Conservation (phyloP, 768 basidiomycete genomes). For the Tephrocybe sp. region DNA sequence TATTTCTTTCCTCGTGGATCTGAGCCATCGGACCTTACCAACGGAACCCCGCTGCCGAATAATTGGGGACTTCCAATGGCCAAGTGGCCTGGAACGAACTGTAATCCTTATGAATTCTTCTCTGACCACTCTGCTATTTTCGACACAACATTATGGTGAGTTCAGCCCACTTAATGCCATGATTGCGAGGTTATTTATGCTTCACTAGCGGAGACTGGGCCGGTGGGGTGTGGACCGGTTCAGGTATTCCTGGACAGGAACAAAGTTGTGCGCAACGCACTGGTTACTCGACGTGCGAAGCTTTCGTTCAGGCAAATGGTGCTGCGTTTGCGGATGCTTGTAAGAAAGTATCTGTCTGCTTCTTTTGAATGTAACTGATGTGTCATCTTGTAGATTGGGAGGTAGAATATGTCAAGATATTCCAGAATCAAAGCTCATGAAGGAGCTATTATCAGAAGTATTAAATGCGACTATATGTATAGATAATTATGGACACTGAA, state of each 20-base stretch:
- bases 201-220: constrained; percentile 84
- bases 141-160: constrained; percentile 82
- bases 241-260: constrained; percentile 81
- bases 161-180: not conserved
- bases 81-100: constrained; percentile 70
- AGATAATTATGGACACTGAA: constrained; percentile 1
- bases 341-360: constrained; percentile 36
- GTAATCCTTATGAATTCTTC: constrained; percentile 80
- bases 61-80: constrained; percentile 79
- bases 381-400: constrained; percentile 65
- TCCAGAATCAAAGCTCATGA: constrained; percentile 34
- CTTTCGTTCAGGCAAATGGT: constrained; percentile 74
- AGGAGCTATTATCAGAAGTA: not conserved
- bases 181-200: not conserved
- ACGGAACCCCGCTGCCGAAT: constrained; percentile 70
- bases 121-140: constrained; percentile 75
- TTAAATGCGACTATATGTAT: not conserved
- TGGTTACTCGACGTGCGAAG: constrained; percentile 76
- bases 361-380: not conserved
- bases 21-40: constrained; percentile 75
- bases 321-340: constrained; percentile 73
- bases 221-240: constrained; percentile 64
- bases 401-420: constrained; percentile 72
- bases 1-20: constrained; percentile 78
- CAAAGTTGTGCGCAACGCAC: constrained; percentile 84